Base-by-base conservation (phyloP, 257 asterid genomes). In the Knoxia roxburghii region DNA sequence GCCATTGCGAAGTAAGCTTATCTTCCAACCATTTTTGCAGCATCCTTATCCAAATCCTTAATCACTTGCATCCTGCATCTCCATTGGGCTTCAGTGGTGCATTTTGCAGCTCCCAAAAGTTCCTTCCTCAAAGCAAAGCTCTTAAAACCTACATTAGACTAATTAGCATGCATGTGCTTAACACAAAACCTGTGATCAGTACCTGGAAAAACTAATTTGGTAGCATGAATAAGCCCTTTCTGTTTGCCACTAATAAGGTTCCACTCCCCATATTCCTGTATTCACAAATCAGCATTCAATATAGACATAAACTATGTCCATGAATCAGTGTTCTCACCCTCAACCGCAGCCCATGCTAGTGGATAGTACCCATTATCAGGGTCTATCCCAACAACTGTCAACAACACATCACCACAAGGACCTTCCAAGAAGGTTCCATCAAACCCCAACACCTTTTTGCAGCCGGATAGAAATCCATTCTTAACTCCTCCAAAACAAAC, bases 151-250 rank as follows among this genome's bases (percentile, higher is more conserved):
- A 39, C 35, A 21, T 11, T 10, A 35, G 29, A 41, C 10, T 7
- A 40, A n/a, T 40, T 61, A 5, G 46, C 66, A 43, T 62, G 33
- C 52, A 62, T 8, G 33, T 62, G 32, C 26, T 29, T 39, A 15
- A 62, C 33, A 23, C 67, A 62, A 39, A 62, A 62, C 35, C 35
- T 62, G 13, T 62, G 67, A 6, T 37, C 67, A 39, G 67, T 7
- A 5, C 9, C 45, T 18, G 52, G 33, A 62, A 62, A 62, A 9
- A 61, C 49, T 6, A 2, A 20, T 2, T 61, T 48, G 33, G 23
- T 18, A 10, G 29, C 66, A 30, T 61, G 24, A 8, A 35, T 61
- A 2, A 61, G 5, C 23, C 66, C 66, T n/a, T 61, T 61, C 35
- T 61, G 66, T n/a, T 61, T 61, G 49, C 33, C 66, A 33, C 30